A percentile compares a stretch with the other conserved stretches of the same genome.
phyloP scores from a whole-genome alignment of 2,329 filamentous ascomycete genomes.

The Aphanocladium album region DNA sequence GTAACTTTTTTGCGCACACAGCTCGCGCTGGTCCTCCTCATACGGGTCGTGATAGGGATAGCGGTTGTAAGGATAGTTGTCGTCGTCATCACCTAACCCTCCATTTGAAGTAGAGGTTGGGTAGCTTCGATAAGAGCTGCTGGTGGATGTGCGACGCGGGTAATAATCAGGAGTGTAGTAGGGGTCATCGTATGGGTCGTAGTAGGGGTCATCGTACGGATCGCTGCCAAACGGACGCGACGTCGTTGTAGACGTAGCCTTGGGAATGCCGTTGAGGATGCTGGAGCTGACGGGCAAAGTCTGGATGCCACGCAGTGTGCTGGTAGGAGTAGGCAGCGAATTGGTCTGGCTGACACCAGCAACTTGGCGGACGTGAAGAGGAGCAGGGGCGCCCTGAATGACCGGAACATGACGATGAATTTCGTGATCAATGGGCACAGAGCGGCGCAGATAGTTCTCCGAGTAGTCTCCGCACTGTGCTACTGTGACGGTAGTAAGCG shows the following conservation, averaged over 20 bases:
- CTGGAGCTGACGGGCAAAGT: not conserved
- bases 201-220: not conserved
- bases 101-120: not conserved
- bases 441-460: not conserved
- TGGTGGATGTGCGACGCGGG: not conserved
- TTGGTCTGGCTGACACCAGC: not conserved
- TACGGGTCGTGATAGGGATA: not conserved
- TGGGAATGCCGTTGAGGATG: not conserved
- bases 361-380: not conserved
- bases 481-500: conserved; percentile 4
- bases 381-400: not conserved
- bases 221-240: not conserved
- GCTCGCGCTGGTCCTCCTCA: not conserved
- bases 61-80: not conserved
- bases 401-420: not conserved
- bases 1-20: not conserved
- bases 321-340: not conserved
- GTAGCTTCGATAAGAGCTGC: not conserved
- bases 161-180: not conserved
- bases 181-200: not conserved
- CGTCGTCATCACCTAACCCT: not conserved
- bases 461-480: conserved; percentile 12
- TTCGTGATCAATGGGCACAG: not conserved
- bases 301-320: no score
- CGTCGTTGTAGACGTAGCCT: not conserved